Percentiles rank a stretch among this genome's conserved stretches.
Conservation (phyloP, 2,329 filamentous ascomycete genomes). For the Setomelanomma holmii region DNA sequence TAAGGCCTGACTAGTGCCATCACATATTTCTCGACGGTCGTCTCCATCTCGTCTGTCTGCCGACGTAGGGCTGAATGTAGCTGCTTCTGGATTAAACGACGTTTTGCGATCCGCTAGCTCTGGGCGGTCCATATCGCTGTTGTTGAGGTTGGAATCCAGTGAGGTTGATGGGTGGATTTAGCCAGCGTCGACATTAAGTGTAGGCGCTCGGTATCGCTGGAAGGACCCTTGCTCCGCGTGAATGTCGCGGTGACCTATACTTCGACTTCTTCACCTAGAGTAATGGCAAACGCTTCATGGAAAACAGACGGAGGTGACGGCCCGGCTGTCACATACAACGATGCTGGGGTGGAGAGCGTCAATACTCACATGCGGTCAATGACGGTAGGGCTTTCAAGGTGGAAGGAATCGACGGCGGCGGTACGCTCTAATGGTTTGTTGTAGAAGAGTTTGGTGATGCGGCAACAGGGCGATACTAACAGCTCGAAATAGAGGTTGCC, state of each 20-base stretch:
- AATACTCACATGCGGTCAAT: neutral
- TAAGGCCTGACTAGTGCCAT: too few species aligned
- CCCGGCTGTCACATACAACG: neutral
- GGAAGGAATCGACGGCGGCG: neutral
- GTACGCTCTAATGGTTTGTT: neutral
- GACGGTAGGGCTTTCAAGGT: neutral
- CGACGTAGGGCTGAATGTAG: conserved; percentile 14
- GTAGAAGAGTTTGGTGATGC: neutral
- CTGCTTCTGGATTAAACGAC: conserved; percentile 23
- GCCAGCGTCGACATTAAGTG: too few species aligned
- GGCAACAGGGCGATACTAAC: neutral
- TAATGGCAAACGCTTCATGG: neutral
- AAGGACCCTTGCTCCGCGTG: too few species aligned
- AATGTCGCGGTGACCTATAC: conserved; percentile 10
- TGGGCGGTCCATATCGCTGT: conserved; percentile 1
- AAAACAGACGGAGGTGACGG: neutral
- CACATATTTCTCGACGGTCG: too few species aligned
- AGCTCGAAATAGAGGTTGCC: too few species aligned
- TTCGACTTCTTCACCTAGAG: conserved; percentile 5
- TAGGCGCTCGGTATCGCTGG: too few species aligned
- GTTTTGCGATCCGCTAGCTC: neutral
- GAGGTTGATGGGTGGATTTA: neutral
- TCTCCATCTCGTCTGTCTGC: too few species aligned
- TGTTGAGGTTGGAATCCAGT: neutral
- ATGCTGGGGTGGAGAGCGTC: too few species aligned